Conservation (phyloP, 768 basidiomycete species). For the Pleurotus tuoliensis region DNA sequence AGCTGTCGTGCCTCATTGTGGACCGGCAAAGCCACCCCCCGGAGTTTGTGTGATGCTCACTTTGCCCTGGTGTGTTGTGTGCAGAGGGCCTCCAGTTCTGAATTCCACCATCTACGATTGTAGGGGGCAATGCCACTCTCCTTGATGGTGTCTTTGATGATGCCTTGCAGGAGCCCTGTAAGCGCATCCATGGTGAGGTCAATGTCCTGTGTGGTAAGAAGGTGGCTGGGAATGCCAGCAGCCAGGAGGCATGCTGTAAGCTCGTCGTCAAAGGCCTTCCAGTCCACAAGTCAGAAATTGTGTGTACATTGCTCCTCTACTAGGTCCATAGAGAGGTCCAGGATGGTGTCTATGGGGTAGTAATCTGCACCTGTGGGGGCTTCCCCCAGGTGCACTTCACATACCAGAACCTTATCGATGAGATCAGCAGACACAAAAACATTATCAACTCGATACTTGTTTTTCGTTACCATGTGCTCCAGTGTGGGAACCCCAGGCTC, state of each 20-base stretch:
- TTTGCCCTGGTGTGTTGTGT: neutral
- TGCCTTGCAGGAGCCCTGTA: neutral
- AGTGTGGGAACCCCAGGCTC: neutral
- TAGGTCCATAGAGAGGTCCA: slow-evolving; percentile 10
- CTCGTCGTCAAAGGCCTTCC: slow-evolving; percentile 22
- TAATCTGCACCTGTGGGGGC: too few relatives aligned
- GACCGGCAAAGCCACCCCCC: neutral
- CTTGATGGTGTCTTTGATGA: neutral
- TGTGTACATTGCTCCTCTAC: neutral
- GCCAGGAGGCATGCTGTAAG: neutral
- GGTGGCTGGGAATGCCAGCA: too few relatives aligned
- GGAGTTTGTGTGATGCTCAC: neutral
- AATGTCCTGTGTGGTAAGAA: neutral
- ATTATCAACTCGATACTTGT: slow-evolving; percentile 27
- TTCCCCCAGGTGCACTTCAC: too few relatives aligned
- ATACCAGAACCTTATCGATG: too few relatives aligned
- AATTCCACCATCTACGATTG: neutral
- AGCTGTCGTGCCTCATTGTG: neutral
- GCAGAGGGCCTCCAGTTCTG: neutral
- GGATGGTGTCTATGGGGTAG: too few relatives aligned
- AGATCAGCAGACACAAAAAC: slow-evolving; percentile 15
- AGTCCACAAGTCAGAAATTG: slow-evolving; percentile 27
- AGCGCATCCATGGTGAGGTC: neutral
- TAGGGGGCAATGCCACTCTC: neutral
- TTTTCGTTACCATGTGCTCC: neutral